Base-by-base conservation (phyloP, 495 filamentous ascomycete genomes). In the Penicillium mononematosum region DNA sequence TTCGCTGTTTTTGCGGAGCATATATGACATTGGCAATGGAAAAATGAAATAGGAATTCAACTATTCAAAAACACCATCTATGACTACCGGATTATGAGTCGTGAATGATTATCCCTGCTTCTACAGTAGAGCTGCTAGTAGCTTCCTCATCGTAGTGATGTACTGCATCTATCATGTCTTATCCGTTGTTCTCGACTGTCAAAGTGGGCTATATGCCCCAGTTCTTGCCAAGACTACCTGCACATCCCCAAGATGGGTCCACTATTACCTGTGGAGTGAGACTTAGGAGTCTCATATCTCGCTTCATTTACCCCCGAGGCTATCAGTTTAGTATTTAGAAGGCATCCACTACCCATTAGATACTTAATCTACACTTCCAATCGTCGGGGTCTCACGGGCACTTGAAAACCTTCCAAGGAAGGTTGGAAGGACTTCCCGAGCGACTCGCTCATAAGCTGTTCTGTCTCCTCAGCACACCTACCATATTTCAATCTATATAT, bases 1-100 rank as follows among this genome's bases (percentile, higher is more conserved):
- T 69, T 63, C 67, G 67, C 62, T 68, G 68, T 51, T 49, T 43
- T 52, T 58, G 71, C 69, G 73, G 70, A 65, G 70, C 66, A 70
- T 67, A 67, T 72, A 77, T 74, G 75, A 75, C 67, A 61, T 70
- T 71, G 71, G 73, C 75, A 75, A 76, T 77, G 75, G 75, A 68
- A 74, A 70, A 75, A 75, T 75, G 75, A 73, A 75, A 75, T 77
- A 77, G 71, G 70, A 73, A 72, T 74, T 77, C 68, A 75, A 70
- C 70, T 69, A 68, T 70, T 69, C 63, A 69, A 74, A 72, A 72
- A 70, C 69, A 74, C 70, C 65, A 45, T 73, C 67, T 60, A 74
- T 74, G 74, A 72, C 70, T 74, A 70, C 66, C 67, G 66, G 66
- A 71, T 67, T 64, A 75, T 57, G 71, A 71, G 61, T 70, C 62